Conservation (phyloP, 768 basidiomycete species). For the Suillus variegatus region DNA sequence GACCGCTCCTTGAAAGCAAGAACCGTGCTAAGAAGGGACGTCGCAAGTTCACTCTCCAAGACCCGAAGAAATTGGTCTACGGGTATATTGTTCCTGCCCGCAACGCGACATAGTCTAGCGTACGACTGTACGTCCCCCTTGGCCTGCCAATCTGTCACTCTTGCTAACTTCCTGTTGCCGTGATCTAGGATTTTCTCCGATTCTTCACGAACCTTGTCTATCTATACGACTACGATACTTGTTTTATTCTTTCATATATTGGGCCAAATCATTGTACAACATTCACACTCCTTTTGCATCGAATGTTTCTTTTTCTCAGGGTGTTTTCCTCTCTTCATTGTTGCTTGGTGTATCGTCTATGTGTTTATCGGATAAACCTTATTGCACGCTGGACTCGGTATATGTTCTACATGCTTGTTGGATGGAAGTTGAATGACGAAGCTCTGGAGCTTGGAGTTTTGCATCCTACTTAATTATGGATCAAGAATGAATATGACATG, state of each 20-base stretch:
- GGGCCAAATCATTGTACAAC: neutral
- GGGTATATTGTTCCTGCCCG: constrained; percentile 1
- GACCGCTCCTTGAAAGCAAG: neutral
- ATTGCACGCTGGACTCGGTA: neutral
- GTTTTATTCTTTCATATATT: neutral
- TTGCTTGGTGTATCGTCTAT: neutral
- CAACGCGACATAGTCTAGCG: neutral
- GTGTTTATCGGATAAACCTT: neutral
- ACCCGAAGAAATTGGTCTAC: neutral
- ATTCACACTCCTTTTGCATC: neutral
- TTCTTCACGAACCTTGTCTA: neutral
- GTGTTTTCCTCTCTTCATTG: neutral
- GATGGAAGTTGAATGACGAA: neutral
- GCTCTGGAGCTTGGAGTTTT: neutral
- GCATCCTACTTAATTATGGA: too few species aligned
- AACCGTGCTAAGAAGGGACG: neutral
- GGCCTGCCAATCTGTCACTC: neutral
- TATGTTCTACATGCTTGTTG: neutral
- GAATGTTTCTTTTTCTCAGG: neutral
- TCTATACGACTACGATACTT: neutral
- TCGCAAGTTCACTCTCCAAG: neutral
- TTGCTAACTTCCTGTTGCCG: neutral
- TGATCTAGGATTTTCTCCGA: neutral
- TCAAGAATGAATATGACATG: neutral
- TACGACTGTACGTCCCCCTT: neutral